Evolutionary conservation across 768 basidiomycete species (phyloP).

Genomic region (Asterophora parasitica): DNA sequence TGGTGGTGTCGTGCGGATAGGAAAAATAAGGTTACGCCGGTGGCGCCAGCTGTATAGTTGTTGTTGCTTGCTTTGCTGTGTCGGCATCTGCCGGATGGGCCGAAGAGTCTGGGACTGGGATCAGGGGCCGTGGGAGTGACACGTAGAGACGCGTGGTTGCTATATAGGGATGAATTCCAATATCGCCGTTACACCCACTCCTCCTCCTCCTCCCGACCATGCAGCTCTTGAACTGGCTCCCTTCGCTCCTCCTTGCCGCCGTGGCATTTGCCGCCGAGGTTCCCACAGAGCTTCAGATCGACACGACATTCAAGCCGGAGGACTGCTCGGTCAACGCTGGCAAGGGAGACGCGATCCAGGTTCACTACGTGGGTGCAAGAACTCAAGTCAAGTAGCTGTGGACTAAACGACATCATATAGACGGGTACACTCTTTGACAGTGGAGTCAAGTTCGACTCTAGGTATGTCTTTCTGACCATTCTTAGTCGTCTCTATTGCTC

Average conservation of each 20-base stretch:
- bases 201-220: slow-evolving; percentile 28
- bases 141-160: slow-evolving; percentile 7
- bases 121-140: slow-evolving; percentile 6
- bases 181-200: background rate
- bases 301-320: slow-evolving; percentile 55
- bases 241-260: slow-evolving; percentile 42
- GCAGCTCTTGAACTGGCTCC: slow-evolving; percentile 47
- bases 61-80: slow-evolving; percentile 10
- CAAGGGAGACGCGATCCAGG: slow-evolving; percentile 60
- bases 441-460: slow-evolving; percentile 89
- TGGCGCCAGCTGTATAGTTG: slow-evolving; percentile 31
- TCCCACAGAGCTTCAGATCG: slow-evolving; percentile 55
- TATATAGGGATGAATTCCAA: background rate
- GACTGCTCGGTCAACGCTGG: slow-evolving; percentile 50
- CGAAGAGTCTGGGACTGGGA: slow-evolving; percentile 1
- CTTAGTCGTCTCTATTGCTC: background rate
- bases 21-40: slow-evolving; percentile 29
- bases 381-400: background rate
- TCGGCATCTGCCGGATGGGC: slow-evolving; percentile 12
- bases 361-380: slow-evolving; percentile 66
- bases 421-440: slow-evolving; percentile 75
- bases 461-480: slow-evolving; percentile 35
- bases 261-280: slow-evolving; percentile 39
- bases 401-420: slow-evolving; percentile 28
- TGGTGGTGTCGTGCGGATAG: slow-evolving; percentile 24